A percentile compares a stretch with the other conserved stretches of the same genome.
Conservation (phyloP, 306 rosid species). For the Acacia acuminata region DNA sequence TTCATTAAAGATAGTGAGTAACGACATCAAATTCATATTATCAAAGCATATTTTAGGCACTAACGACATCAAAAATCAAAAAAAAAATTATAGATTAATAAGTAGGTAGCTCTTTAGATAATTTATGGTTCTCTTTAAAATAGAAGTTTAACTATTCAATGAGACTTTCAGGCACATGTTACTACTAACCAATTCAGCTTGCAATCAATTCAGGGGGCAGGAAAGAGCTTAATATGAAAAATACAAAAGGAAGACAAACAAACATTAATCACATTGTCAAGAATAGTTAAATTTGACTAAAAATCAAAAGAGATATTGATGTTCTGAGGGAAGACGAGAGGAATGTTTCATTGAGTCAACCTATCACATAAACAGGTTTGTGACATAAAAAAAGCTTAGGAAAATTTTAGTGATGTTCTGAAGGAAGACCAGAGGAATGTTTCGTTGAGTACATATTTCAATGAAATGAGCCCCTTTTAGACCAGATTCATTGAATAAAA, state of each 20-base stretch:
- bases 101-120: background rate
- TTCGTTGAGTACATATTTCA: too few species aligned
- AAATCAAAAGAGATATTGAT: background rate
- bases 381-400: conserved; percentile 1
- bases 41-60: too few species aligned
- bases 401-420: conserved; percentile 68
- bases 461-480: too few species aligned
- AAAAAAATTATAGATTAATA: background rate
- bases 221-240: background rate
- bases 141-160: background rate
- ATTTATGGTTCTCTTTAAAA: background rate
- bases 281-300: background rate
- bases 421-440: conserved; percentile 87
- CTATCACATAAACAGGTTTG: conserved; percentile 42
- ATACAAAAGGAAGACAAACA: background rate
- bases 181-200: too few species aligned
- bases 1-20: background rate
- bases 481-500: too few species aligned
- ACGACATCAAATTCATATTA: background rate
- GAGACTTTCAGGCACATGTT: too few species aligned
- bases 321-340: background rate
- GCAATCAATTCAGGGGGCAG: background rate
- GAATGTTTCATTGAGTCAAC: conserved; percentile 90
- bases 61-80: too few species aligned
- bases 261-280: background rate